phyloP scores from a whole-genome alignment of 768 basidiomycete genomes.

The Clitopilus passeckerianus region DNA sequence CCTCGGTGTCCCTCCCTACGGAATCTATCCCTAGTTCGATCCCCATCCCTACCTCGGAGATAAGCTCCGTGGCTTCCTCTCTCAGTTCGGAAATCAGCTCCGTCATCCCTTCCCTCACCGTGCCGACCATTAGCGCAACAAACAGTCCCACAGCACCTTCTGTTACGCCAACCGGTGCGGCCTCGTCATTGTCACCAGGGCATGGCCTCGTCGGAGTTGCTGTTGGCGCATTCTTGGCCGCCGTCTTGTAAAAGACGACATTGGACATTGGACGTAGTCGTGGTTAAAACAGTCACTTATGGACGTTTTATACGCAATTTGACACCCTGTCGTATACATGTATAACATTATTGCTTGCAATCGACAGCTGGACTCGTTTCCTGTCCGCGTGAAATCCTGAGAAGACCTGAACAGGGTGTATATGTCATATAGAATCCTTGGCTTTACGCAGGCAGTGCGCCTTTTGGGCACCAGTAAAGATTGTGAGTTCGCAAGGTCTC shows the following conservation, averaged over 20 bases:
- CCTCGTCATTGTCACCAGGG: neutral
- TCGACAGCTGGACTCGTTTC: too few relatives aligned
- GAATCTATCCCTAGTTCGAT: neutral
- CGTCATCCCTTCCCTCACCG: slow-evolving; percentile 7
- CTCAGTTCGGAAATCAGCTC: neutral
- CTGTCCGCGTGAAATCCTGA: too few relatives aligned
- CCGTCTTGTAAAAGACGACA: slow-evolving; percentile 3
- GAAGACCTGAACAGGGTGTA: too few relatives aligned
- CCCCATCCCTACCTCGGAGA: neutral
- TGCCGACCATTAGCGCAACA: slow-evolving; percentile 1
- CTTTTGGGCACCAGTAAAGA: too few relatives aligned
- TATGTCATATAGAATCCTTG: too few relatives aligned
- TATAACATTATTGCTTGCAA: too few relatives aligned
- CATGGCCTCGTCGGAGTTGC: slow-evolving; percentile 1
- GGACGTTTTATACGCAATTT: too few relatives aligned
- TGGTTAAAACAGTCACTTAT: too few relatives aligned
- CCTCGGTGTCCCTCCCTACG: neutral
- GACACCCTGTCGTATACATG: too few relatives aligned
- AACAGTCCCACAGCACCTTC: neutral
- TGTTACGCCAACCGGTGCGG: slow-evolving; percentile 1
- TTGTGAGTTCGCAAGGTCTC: too few relatives aligned
- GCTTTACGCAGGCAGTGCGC: too few relatives aligned
- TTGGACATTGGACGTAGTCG: too few relatives aligned
- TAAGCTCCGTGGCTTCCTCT: neutral
- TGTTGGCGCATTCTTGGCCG: slow-evolving; percentile 2